phyloP scores from a whole-genome alignment of 192 early-diverging fungal genomes.

The Endogone sp. region DNA sequence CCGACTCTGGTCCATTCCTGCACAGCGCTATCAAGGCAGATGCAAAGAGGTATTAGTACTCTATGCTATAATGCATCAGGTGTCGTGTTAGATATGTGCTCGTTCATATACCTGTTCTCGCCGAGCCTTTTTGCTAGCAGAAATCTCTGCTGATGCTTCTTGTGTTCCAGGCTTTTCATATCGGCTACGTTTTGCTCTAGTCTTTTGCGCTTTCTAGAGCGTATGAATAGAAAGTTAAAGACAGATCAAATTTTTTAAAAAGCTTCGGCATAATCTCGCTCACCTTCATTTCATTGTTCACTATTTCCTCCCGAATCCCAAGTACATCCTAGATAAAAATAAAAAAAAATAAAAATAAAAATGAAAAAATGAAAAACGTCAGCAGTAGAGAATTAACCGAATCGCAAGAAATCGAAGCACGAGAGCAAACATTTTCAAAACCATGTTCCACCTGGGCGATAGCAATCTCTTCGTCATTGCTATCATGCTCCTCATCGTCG shows the following conservation, averaged over 20 bases:
- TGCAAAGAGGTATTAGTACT: not conserved
- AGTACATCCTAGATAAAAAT: not conserved
- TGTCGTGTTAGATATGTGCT: not conserved
- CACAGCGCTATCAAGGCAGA: conserved; percentile 16
- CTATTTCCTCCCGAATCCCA: not conserved
- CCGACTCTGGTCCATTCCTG: conserved; percentile 19
- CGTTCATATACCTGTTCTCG: not conserved
- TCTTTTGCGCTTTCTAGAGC: not conserved
- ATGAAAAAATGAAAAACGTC: not conserved
- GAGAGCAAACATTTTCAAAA: not conserved
- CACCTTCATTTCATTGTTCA: not conserved
- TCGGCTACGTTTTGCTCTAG: not conserved
- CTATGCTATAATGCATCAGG: not conserved
- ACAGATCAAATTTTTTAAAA: not conserved
- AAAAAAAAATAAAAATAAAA: not conserved
- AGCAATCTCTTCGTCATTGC: not conserved
- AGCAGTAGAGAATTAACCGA: not conserved
- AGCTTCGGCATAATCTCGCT: not conserved
- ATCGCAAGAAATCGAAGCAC: not conserved
- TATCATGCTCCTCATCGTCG: not conserved
- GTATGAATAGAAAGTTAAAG: not conserved
- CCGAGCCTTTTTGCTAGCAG: not conserved
- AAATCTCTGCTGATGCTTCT: not conserved
- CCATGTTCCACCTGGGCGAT: not conserved
- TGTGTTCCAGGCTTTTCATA: not conserved